Evolutionary conservation across 192 early-diverging fungal genomes (phyloP), one percentile per base, ranked within the genome.

Genomic region (Backusella circina): DNA sequence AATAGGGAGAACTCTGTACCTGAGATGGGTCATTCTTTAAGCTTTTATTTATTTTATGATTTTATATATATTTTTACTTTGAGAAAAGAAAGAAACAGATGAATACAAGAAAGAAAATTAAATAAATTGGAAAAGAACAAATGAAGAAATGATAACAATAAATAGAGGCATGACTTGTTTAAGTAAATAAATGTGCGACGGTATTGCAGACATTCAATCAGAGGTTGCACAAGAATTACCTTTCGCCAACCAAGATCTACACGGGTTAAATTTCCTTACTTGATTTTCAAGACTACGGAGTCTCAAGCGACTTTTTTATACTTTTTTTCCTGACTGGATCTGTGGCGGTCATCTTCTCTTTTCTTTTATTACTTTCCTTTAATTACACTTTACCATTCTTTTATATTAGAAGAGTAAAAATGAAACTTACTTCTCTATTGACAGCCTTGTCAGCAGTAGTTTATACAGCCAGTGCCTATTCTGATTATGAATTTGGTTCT

Each of bases 21-120:
- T 70, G 26, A 70, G 69, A 70, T 70, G 69, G 37, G 69, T 70
- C 69, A 70, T 70, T 70, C 47, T 61, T 28, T 23, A 61, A 61
- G 54, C 10, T 26, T 26, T 61, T 28, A 21, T 61, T 5, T 26
- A 28, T 61, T 8, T 28, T 26, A 12, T 28, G 12, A 61, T 28
- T 44, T 44, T 44, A 15, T 15, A 15, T 44, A 44, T 44, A 15
- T 41, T 12, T 44, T 26, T 28, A 28, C 13, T 61, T 61, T 3
- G 54, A 61, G 23, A 61, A 61, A 61, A 2, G 23, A 26, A 57
- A 26, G 23, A 57, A 28, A 26, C 9, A 23, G 54, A 61, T 28
- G 21, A 61, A 28, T 26, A 28, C 2, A 28, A 3, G 54, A 61
- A 61, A 61, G 54, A 61, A 61, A 61, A 26, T 28, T 13, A 61